Evolutionary conservation across 176 grass and related monocot species (phyloP).

Genomic region (Lolium multiflorum): DNA sequence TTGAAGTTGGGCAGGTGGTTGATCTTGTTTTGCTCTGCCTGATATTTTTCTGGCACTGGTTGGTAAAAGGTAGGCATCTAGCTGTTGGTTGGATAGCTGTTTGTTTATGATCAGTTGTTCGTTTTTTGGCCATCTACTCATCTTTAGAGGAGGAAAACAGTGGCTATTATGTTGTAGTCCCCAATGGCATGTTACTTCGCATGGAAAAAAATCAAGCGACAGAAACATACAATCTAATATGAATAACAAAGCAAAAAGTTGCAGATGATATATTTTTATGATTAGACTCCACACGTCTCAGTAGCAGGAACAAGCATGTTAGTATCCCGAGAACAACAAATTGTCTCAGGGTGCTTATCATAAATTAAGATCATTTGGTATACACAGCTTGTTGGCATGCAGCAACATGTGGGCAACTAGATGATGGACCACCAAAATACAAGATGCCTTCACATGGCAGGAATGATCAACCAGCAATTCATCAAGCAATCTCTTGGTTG

Average conservation of each 20-base stretch:
- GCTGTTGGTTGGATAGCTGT: background rate
- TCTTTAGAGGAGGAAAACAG: background rate
- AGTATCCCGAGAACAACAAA: background rate
- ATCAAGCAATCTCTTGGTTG: constrained; percentile 36
- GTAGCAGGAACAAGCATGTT: background rate
- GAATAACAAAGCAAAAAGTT: background rate
- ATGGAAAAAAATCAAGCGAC: background rate
- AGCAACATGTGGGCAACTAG: constrained; percentile 32
- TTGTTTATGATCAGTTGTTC: background rate
- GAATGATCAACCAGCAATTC: background rate
- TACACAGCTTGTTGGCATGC: constrained; percentile 20
- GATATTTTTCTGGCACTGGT: background rate
- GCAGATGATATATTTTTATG: background rate
- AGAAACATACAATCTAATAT: background rate
- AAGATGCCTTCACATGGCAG: background rate
- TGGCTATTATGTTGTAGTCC: background rate
- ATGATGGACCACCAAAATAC: constrained; percentile 29
- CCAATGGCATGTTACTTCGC: background rate
- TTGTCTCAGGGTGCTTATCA: background rate
- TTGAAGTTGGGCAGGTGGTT: background rate
- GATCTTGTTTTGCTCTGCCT: background rate
- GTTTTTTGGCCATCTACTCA: background rate
- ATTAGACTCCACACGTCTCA: background rate
- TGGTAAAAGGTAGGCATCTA: background rate
- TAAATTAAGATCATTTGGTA: background rate